phyloP scores from a whole-genome alignment of 1,284 basidiomycete species.

The Chondrostereum purpureum region DNA sequence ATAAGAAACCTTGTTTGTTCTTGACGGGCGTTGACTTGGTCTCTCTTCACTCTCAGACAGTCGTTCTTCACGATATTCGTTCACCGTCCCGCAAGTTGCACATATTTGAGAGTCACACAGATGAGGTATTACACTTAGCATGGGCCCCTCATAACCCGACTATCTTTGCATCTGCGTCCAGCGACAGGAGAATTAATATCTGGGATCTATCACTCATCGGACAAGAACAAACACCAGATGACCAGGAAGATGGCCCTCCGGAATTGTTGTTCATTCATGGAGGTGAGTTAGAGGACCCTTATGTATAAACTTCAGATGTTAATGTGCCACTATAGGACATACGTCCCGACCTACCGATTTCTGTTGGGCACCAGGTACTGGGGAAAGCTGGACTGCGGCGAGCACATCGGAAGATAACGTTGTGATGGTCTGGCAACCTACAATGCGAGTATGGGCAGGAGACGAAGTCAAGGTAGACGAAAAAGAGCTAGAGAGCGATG shows the following conservation, averaged over 20 bases:
- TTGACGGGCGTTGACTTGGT: not conserved
- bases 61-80: constrained; percentile 86
- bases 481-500: constrained; percentile 68
- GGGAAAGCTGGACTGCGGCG: constrained; percentile 72
- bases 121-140: constrained; percentile 89
- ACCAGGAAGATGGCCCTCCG: constrained; percentile 95
- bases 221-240: constrained; percentile 94
- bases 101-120: constrained; percentile 88
- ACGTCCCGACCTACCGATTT: constrained; percentile 78
- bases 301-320: constrained; percentile 4
- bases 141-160: constrained; percentile 94
- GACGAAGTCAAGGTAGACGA: constrained; percentile 75
- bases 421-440: constrained; percentile 85
- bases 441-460: constrained; percentile 80
- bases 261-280: constrained; percentile 92
- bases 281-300: constrained; percentile 37
- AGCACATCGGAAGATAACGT: constrained; percentile 85
- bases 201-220: constrained; percentile 96
- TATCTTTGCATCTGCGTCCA: constrained; percentile 87
- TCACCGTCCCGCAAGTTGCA: constrained; percentile 80
- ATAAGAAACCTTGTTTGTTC: constrained; percentile 12
- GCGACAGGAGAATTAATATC: constrained; percentile 89
- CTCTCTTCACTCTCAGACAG: constrained; percentile 51
- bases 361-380: constrained; percentile 74
- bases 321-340: constrained; percentile 45